Evolutionary conservation across 441 rosid genomes (phyloP).

Genomic region (Erodium moschatum): DNA sequence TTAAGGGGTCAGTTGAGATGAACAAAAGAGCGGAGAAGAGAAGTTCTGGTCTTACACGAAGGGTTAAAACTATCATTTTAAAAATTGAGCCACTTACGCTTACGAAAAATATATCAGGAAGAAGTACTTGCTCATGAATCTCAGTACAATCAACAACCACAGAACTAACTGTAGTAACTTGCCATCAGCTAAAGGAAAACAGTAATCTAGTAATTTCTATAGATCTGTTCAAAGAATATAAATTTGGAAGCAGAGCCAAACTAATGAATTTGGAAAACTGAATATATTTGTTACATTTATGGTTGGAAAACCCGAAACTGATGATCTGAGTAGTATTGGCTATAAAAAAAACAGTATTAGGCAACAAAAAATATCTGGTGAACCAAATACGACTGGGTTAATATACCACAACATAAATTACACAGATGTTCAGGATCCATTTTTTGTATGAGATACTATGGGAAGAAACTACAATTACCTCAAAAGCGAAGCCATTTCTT

Average conservation of each 20-base stretch:
- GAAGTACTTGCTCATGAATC: neutral
- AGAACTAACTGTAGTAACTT: neutral
- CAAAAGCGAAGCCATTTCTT: conserved; percentile 85
- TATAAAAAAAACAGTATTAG: conserved; percentile 1
- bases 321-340: neutral
- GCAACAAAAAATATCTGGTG: neutral
- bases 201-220: neutral
- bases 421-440: neutral
- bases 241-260: neutral
- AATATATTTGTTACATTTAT: neutral
- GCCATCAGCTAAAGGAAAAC: neutral
- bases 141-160: neutral
- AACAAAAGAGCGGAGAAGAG: neutral
- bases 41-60: neutral
- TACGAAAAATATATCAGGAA: neutral
- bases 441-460: neutral
- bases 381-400: neutral
- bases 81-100: neutral
- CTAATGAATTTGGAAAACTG: neutral
- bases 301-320: neutral
- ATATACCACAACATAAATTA: neutral
- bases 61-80: neutral
- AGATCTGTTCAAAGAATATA: neutral
- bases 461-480: conserved; percentile 35
- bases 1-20: neutral